A percentile compares a stretch with the other conserved stretches of the same genome.
phyloP scores from a whole-genome alignment of 345 rosid genomes.

The Mercurialis annua region DNA sequence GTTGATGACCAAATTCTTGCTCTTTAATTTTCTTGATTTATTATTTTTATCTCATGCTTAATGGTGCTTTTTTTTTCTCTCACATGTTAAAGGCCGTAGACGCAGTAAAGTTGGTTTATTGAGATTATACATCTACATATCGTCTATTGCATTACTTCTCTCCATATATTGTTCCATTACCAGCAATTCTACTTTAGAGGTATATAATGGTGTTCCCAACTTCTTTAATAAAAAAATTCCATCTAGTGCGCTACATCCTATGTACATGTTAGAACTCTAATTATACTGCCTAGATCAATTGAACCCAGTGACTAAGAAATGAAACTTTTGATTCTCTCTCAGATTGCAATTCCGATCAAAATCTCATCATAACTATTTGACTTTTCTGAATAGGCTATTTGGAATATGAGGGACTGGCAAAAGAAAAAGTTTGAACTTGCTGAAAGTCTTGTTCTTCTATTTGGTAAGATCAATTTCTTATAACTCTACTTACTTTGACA shows the following conservation, averaged over 20 bases:
- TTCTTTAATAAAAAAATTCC: background rate
- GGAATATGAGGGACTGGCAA: slow-evolving; percentile 29
- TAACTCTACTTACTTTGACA: background rate
- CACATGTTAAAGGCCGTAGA: slow-evolving; percentile 43
- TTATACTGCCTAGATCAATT: no score
- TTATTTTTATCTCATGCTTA: slow-evolving; percentile 1
- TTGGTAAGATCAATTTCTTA: slow-evolving; percentile 33
- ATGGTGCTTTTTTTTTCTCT: slow-evolving; percentile 4
- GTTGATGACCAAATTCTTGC: slow-evolving; percentile 26
- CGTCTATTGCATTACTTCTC: slow-evolving; percentile 35
- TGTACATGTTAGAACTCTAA: no score
- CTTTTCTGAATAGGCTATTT: slow-evolving; percentile 23
- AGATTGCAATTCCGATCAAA: background rate
- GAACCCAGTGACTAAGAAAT: no score
- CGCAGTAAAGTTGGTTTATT: slow-evolving; percentile 48
- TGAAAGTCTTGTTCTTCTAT: slow-evolving; percentile 33
- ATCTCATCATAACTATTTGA: slow-evolving; percentile 3
- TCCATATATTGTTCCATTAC: slow-evolving; percentile 35
- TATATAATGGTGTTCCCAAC: no score
- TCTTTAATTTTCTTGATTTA: background rate
- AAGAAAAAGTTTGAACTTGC: slow-evolving; percentile 35
- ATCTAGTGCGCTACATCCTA: no score
- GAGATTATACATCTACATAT: slow-evolving; percentile 40
- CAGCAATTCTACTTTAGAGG: slow-evolving; percentile 44
- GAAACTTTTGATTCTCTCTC: no score